Conservation (phyloP, 768 basidiomycete genomes). For the Hysterangium stoloniferum region DNA sequence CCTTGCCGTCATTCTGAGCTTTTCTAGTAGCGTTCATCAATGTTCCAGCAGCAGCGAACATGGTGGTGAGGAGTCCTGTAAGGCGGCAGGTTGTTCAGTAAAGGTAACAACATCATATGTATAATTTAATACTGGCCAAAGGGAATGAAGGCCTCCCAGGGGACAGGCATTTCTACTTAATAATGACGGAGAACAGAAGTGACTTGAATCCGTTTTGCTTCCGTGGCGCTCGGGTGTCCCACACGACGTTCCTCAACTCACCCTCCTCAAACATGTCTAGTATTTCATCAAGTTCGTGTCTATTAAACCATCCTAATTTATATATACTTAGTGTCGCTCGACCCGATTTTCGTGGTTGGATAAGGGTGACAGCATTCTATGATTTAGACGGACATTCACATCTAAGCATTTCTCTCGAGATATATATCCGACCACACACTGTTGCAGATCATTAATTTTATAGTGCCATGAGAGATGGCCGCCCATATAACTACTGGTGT, state of each 20-base stretch:
- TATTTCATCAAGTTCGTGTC: background rate
- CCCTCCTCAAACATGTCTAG: background rate
- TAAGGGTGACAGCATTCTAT: background rate
- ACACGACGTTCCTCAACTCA: background rate
- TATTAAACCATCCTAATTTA: no score
- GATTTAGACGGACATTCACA: background rate
- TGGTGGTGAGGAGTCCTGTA: slow-evolving; percentile 70
- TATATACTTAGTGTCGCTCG: no score
- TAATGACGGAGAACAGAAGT: background rate
- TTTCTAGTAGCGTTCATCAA: slow-evolving; percentile 71
- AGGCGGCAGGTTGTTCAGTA: background rate
- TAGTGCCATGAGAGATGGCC: no score
- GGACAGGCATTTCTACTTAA: slow-evolving; percentile 89
- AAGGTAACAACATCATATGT: slow-evolving; percentile 11
- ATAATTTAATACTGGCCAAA: slow-evolving; percentile 50
- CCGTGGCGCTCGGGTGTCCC: background rate
- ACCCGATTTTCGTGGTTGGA: no score
- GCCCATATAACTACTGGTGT: no score
- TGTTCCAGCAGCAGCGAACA: slow-evolving; percentile 90
- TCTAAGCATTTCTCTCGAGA: background rate
- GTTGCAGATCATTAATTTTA: no score
- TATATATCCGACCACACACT: no score
- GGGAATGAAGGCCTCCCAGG: slow-evolving; percentile 96
- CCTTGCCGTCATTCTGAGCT: slow-evolving; percentile 89
- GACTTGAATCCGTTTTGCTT: background rate